These are phyloP conservation scores for Taphrina confusa DNA, from an alignment of 1,139 yeast species.

Conservation along the genomic window DNA sequence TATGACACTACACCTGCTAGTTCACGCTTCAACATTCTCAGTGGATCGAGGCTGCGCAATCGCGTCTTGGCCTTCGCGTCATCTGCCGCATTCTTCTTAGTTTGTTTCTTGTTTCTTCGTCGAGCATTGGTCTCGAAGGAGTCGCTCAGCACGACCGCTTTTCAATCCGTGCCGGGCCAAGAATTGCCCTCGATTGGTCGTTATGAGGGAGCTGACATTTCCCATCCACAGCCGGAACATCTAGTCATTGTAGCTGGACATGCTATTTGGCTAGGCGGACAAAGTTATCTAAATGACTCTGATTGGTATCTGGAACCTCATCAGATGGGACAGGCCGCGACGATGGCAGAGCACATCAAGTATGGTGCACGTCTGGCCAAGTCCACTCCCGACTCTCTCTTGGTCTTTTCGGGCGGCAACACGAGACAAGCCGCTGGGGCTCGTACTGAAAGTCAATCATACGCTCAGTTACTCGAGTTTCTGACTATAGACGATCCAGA, in stretches of 20 bases:
- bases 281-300: slow-evolving; percentile 47
- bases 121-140: not conserved
- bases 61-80: slow-evolving; percentile 7
- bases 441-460: slow-evolving; percentile 30
- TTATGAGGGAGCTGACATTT: slow-evolving; percentile 22
- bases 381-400: slow-evolving; percentile 44
- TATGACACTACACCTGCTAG: slow-evolving; percentile 2
- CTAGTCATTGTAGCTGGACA: slow-evolving; percentile 69
- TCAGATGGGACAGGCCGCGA: slow-evolving; percentile 67
- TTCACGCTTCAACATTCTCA: not conserved
- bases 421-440: slow-evolving; percentile 26
- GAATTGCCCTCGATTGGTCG: too few species aligned
- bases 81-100: not conserved
- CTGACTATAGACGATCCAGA: slow-evolving; percentile 1
- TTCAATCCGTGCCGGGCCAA: not conserved
- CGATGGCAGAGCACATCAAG: slow-evolving; percentile 65
- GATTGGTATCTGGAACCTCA: slow-evolving; percentile 65
- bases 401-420: slow-evolving; percentile 60
- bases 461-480: slow-evolving; percentile 33
- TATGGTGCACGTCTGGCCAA: slow-evolving; percentile 47
- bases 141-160: too few species aligned
- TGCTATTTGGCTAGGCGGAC: slow-evolving; percentile 57
- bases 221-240: slow-evolving; percentile 40
- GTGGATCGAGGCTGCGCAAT: slow-evolving; percentile 26
- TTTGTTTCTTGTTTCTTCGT: slow-evolving; percentile 5